A percentile compares a stretch with the other conserved stretches of the same genome.
phyloP scores from a whole-genome alignment of 495 filamentous ascomycete genomes.

The Bacidia gigantensis region DNA sequence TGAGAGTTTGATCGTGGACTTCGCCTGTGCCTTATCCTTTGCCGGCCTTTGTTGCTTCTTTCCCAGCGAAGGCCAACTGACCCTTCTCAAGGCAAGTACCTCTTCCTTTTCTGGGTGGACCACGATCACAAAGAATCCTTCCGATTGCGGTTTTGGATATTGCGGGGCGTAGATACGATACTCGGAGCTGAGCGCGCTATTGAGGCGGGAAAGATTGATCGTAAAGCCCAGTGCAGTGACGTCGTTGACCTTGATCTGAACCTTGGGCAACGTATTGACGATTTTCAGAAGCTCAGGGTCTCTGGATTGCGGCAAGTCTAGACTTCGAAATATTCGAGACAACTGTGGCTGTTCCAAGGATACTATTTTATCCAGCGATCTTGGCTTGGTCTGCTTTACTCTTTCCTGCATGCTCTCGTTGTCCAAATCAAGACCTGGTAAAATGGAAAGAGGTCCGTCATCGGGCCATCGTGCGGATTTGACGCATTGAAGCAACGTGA shows the following conservation, averaged over 20 bases:
- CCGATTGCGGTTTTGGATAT: constrained; percentile 89
- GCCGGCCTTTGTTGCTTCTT: constrained; percentile 7
- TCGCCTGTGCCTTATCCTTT: constrained; percentile 3
- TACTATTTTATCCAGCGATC: constrained; percentile 13
- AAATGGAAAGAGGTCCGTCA: constrained; percentile 63
- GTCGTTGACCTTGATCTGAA: constrained; percentile 48
- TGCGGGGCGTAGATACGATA: constrained; percentile 68
- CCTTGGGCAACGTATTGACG: constrained; percentile 46
- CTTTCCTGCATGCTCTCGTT: constrained; percentile 16
- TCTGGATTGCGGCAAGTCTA: constrained; percentile 18
- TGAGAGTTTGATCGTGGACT: constrained; percentile 38
- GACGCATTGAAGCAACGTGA: constrained; percentile 76
- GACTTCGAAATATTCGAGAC: constrained; percentile 13
- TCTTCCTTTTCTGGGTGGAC: constrained; percentile 53
- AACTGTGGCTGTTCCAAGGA: constrained; percentile 20
- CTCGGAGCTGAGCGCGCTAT: constrained; percentile 45
- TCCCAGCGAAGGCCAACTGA: constrained; percentile 48
- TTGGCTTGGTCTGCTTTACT: constrained; percentile 5
- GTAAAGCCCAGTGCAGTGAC: constrained; percentile 47
- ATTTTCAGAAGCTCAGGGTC: constrained; percentile 41
- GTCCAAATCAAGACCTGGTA: constrained; percentile 58
- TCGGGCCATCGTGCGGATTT: constrained; percentile 87
- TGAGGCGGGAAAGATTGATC: constrained; percentile 51
- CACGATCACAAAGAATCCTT: constrained; percentile 82
- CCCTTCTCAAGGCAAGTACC: constrained; percentile 69